A percentile compares a stretch with the other conserved stretches of the same genome.
Evolutionary conservation across 441 rosid species (phyloP).

Genomic region (Isatis lusitanica): DNA sequence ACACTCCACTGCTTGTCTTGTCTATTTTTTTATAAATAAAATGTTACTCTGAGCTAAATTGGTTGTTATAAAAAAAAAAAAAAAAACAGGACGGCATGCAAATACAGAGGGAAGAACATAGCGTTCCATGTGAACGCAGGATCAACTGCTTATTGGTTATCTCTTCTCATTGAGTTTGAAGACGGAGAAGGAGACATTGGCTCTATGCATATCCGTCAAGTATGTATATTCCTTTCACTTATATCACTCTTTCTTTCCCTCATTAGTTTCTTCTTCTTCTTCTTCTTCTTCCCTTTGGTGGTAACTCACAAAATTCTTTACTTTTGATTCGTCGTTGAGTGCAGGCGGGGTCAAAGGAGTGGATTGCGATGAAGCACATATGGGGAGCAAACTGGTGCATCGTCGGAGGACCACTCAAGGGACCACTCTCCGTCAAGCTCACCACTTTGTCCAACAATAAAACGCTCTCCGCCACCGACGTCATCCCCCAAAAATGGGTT

Average conservation of each 20-base stretch:
- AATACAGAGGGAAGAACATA: slow-evolving; percentile 73
- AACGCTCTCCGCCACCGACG: slow-evolving; percentile 78
- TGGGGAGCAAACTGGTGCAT: slow-evolving; percentile 97
- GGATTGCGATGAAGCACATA: slow-evolving; percentile 87
- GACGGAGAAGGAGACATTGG: slow-evolving; percentile 98
- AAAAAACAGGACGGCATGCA: slow-evolving; percentile 71
- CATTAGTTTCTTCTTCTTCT: neutral
- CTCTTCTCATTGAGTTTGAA: slow-evolving; percentile 82
- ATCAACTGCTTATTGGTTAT: slow-evolving; percentile 79
- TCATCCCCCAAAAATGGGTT: slow-evolving; percentile 82
- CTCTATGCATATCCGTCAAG: slow-evolving; percentile 86
- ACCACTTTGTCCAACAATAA: slow-evolving; percentile 66
- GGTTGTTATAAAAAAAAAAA: neutral
- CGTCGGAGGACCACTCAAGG: slow-evolving; percentile 64
- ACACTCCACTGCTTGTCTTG: neutral
- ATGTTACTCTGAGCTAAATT: neutral
- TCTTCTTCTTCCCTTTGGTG: neutral
- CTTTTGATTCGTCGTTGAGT: neutral
- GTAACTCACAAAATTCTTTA: neutral
- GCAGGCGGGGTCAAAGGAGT: slow-evolving; percentile 64
- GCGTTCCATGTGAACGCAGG: slow-evolving; percentile 93
- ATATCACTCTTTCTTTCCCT: neutral
- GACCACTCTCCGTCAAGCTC: slow-evolving; percentile 90
- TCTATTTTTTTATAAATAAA: neutral
- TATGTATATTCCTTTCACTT: slow-evolving; percentile 25